Percentiles rank a stretch among this genome's conserved stretches.
Conservation (phyloP, 2,329 filamentous ascomycete genomes). For the Teratosphaeriaceae sp. region DNA sequence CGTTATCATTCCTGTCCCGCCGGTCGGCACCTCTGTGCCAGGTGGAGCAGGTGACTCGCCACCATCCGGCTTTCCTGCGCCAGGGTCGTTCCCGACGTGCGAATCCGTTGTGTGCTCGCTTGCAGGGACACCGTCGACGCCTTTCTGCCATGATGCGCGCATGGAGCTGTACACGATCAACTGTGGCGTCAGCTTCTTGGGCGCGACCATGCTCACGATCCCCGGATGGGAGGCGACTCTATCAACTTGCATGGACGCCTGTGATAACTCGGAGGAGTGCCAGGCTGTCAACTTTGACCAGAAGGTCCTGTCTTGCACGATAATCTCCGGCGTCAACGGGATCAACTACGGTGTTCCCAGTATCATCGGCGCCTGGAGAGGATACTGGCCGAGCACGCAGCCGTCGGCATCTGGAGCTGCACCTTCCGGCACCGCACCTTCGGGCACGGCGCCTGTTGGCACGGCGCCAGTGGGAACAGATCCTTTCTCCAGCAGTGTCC, state of each 20-base stretch:
- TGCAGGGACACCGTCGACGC: constrained; percentile 1
- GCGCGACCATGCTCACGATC: not conserved
- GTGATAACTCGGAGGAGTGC: not conserved
- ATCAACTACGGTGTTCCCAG: not conserved
- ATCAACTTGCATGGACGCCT: not conserved
- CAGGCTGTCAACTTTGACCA: constrained; percentile 2
- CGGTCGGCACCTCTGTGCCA: not conserved
- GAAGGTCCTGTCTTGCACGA: not conserved
- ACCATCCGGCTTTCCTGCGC: constrained; percentile 1
- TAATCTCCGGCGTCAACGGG: constrained; percentile 1
- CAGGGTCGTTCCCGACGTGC: constrained; percentile 4
- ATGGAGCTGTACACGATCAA: constrained; percentile 4
- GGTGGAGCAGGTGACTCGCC: not conserved
- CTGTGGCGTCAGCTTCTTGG: constrained; percentile 5
- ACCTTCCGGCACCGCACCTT: not conserved
- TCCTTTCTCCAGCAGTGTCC: not conserved
- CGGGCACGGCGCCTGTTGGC: not conserved
- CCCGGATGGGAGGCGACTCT: not conserved
- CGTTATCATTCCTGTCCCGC: not conserved
- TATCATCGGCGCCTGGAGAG: constrained; percentile 3
- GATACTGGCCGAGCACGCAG: not conserved
- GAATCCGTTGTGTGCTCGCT: constrained; percentile 2
- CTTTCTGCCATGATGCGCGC: constrained; percentile 2
- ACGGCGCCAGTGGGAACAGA: not conserved
- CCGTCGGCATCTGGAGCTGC: not conserved